Percentiles rank a stretch among this genome's conserved stretches.
Evolutionary conservation across 148 eudicot species (phyloP).

Genomic region (Persicaria tinctoria): DNA sequence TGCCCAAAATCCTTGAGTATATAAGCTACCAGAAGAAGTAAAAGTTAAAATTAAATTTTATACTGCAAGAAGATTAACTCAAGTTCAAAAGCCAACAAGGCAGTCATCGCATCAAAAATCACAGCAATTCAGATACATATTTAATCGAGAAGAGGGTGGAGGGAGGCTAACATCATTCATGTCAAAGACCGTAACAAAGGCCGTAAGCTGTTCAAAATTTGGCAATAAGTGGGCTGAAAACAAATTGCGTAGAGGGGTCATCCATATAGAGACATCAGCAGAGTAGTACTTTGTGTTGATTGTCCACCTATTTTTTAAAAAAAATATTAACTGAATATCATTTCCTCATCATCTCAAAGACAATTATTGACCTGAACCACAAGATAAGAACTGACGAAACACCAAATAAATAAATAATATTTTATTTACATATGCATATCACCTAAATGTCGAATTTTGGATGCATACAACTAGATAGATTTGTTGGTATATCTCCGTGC

Average conservation of each 20-base stretch:
- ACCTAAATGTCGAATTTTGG: no score
- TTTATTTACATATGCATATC: no score
- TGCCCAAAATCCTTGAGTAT: neutral
- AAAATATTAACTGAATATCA: conserved; percentile 14
- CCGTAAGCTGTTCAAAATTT: conserved; percentile 41
- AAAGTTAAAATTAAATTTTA: neutral
- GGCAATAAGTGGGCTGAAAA: conserved; percentile 50
- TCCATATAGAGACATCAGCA: conserved; percentile 84
- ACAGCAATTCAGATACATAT: neutral
- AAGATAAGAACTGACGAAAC: no score
- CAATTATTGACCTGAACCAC: neutral
- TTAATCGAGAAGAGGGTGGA: conserved; percentile 13
- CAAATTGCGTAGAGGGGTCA: conserved; percentile 64
- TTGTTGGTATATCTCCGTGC: no score
- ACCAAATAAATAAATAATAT: no score
- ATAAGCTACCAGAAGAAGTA: neutral
- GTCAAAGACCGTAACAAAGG: conserved; percentile 89
- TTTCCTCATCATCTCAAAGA: neutral
- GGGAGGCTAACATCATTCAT: conserved; percentile 55
- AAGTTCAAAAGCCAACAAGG: neutral
- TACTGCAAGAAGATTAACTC: neutral
- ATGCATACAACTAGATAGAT: no score
- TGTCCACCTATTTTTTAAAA: conserved; percentile 57
- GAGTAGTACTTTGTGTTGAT: conserved; percentile 87
- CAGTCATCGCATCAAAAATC: neutral